phyloP scores from a whole-genome alignment of 169 alveolate species.

The Plasmodium reichenowi region DNA sequence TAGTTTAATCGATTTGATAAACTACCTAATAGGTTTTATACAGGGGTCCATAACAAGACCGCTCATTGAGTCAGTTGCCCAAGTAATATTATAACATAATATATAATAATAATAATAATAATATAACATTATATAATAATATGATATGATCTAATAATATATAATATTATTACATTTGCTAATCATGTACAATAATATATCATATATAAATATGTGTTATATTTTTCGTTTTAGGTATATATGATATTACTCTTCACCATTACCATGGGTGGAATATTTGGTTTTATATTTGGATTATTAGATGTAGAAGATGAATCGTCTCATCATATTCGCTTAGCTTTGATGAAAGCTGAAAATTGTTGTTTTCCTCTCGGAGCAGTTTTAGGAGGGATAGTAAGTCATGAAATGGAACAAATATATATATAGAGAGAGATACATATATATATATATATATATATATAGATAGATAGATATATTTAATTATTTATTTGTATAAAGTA shows the following conservation, averaged over 20 bases:
- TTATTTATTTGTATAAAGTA: too few relatives aligned
- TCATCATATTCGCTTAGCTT: slow-evolving; percentile 92
- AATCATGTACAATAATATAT: neutral
- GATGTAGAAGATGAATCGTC: slow-evolving; percentile 93
- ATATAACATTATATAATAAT: neutral
- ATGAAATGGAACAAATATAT: too few relatives aligned
- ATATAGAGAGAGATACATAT: too few relatives aligned
- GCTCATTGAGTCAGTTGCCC: slow-evolving; percentile 91
- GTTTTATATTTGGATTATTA: slow-evolving; percentile 95
- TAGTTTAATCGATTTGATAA: slow-evolving; percentile 93
- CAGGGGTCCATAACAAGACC: slow-evolving; percentile 90
- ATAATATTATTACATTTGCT: too few relatives aligned
- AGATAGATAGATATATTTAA: too few relatives aligned
- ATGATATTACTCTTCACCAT: slow-evolving; percentile 90
- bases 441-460: too few relatives aligned
- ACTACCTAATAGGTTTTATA: slow-evolving; percentile 90
- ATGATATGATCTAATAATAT: neutral
- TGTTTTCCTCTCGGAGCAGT: slow-evolving; percentile 95
- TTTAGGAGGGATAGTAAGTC: slow-evolving; percentile 91
- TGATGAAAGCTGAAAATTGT: slow-evolving; percentile 92
- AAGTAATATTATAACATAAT: slow-evolving; percentile 76
- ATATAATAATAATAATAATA: neutral
- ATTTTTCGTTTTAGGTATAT: slow-evolving; percentile 81
- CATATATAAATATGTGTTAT: neutral
- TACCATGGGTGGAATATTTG: slow-evolving; percentile 95